Evolutionary conservation across 202 grass and related monocot species (phyloP).

Genomic region (Cymbopogon flexuosus): DNA sequence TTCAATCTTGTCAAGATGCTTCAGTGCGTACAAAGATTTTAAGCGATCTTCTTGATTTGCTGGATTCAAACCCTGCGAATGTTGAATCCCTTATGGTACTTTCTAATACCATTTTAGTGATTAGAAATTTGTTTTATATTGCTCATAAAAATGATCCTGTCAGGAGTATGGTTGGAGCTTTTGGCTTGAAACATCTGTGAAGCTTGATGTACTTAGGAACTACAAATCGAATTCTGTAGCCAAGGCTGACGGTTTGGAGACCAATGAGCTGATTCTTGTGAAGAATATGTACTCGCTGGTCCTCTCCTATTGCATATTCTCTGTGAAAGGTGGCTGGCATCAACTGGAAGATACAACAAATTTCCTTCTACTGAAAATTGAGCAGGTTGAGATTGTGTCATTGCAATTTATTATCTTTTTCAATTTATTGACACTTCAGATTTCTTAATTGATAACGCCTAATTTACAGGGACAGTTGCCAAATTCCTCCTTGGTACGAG

Average conservation of each 20-base stretch:
- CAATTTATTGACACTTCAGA: conserved; percentile 9
- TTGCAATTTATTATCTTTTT: conserved; percentile 7
- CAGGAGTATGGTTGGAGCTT: conserved; percentile 89
- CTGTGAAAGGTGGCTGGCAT: conserved; percentile 94
- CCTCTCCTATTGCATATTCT: conserved; percentile 79
- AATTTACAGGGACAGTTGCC: conserved; percentile 45
- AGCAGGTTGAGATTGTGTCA: conserved; percentile 44
- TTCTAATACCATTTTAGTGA: conserved; percentile 14
- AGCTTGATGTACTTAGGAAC: conserved; percentile 72
- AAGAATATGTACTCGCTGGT: conserved; percentile 85
- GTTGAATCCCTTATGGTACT: conserved; percentile 89
- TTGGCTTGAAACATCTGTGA: conserved; percentile 82
- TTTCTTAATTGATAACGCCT: conserved; percentile 3
- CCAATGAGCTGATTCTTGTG: conserved; percentile 63
- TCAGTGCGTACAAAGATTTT: conserved; percentile 82
- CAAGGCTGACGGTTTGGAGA: conserved; percentile 34
- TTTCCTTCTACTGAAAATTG: conserved; percentile 80
- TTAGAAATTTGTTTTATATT: conserved; percentile 17
- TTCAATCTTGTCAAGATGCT: conserved; percentile 80
- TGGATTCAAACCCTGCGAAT: conserved; percentile 86
- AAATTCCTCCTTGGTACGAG: conserved; percentile 48
- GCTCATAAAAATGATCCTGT: conserved; percentile 37
- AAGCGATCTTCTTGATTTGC: conserved; percentile 72
- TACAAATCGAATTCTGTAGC: conserved; percentile 47
- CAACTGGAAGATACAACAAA: conserved; percentile 84